These are phyloP conservation scores for Fusarium sp. DNA, from an alignment of 2,329 filamentous ascomycete species.

Conservation along the genomic window DNA sequence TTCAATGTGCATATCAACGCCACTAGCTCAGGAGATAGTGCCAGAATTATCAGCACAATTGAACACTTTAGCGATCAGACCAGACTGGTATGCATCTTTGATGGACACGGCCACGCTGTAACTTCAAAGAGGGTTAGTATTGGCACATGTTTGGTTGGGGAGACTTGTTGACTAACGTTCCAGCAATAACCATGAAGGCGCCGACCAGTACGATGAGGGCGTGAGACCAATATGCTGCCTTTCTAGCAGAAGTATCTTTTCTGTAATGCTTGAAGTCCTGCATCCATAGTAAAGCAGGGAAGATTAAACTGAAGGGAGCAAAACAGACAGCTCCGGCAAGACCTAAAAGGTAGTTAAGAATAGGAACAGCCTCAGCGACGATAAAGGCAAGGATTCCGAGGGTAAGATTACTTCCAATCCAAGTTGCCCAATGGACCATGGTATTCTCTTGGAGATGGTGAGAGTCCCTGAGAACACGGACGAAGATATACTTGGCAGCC, in stretches of 20 bases:
- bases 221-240: not conserved
- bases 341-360: not conserved
- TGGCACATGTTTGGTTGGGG: not conserved
- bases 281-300: not conserved
- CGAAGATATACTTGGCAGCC: not conserved
- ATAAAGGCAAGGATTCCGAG: not conserved
- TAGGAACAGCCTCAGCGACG: not conserved
- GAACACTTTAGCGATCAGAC: not conserved
- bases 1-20: too few relatives aligned
- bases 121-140: not conserved
- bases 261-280: not conserved
- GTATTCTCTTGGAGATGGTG: slow-evolving; percentile 1
- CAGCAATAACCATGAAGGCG: not conserved
- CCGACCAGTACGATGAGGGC: not conserved
- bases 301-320: not conserved
- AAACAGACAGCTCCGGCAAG: not conserved
- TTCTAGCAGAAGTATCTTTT: rapidly evolving
- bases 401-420: slow-evolving; percentile 1
- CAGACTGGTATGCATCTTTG: not conserved
- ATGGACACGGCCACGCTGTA: not conserved
- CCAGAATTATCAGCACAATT: not conserved
- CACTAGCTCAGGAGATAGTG: not conserved
- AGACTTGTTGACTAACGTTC: not conserved
- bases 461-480: not conserved
- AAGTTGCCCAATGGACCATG: not conserved